A percentile compares a stretch with the other conserved stretches of the same genome.
phyloP scores from a whole-genome alignment of 495 filamentous ascomycete genomes.

The Amniculicola lignicola region DNA sequence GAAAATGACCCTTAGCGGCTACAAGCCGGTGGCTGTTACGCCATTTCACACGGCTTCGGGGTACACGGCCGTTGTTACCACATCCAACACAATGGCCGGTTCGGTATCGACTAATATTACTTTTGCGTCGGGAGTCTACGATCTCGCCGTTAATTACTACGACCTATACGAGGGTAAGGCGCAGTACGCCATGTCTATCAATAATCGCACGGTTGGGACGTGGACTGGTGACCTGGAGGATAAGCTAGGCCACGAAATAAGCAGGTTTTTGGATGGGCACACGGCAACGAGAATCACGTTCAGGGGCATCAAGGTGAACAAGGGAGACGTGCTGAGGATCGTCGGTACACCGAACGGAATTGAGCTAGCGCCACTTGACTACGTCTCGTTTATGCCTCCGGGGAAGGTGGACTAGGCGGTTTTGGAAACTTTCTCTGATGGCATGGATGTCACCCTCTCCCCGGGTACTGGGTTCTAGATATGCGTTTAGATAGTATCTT shows the following conservation, averaged over 20 bases:
- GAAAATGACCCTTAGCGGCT: conserved; percentile 54
- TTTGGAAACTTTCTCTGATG: no score
- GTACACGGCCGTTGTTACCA: conserved; percentile 48
- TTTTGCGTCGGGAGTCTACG: conserved; percentile 54
- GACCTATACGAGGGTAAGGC: conserved; percentile 57
- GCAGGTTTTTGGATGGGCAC: conserved; percentile 59
- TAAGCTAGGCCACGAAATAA: conserved; percentile 53
- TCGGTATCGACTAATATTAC: conserved; percentile 49
- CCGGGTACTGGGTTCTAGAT: no score
- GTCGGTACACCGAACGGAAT: conserved; percentile 56
- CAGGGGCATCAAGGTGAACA: conserved; percentile 47
- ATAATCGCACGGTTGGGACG: conserved; percentile 49
- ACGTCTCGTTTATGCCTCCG: conserved; percentile 58
- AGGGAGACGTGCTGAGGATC: conserved; percentile 59
- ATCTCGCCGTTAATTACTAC: conserved; percentile 65
- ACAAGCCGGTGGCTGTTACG: conserved; percentile 48
- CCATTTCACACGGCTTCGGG: conserved; percentile 58
- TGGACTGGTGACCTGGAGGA: conserved; percentile 60
- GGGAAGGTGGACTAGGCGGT: conserved; percentile 41
- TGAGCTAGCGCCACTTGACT: conserved; percentile 65
- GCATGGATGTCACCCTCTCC: no score
- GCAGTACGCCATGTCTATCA: conserved; percentile 53
- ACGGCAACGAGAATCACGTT: conserved; percentile 63
- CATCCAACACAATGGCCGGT: conserved; percentile 49
- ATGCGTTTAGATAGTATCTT: no score